phyloP scores from a whole-genome alignment of 148 eudicot species.

The Rhododendron williamsianum region DNA sequence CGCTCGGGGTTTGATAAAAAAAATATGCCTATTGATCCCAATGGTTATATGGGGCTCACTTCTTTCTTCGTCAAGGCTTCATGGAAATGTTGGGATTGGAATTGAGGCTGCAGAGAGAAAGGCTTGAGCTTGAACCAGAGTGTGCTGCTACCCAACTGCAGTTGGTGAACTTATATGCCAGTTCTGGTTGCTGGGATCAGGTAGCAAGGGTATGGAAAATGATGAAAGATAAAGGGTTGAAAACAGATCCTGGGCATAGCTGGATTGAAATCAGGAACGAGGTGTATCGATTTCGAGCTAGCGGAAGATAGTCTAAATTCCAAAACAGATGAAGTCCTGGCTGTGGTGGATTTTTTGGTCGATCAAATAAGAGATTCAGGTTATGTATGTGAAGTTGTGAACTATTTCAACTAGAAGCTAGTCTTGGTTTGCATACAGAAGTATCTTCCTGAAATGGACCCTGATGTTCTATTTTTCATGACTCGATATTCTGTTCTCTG shows the following conservation, averaged over 20 bases:
- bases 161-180: slow-evolving; percentile 3
- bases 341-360: too few species aligned
- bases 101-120: neutral
- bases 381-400: neutral
- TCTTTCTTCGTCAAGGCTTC: neutral
- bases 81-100: neutral
- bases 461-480: neutral
- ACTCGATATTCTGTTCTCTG: neutral
- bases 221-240: neutral
- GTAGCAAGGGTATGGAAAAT: neutral
- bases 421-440: neutral
- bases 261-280: neutral
- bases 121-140: neutral
- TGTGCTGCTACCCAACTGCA: neutral
- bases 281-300: neutral
- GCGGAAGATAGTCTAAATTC: neutral
- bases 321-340: too few species aligned
- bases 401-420: neutral
- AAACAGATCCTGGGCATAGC: neutral
- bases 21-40: neutral
- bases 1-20: too few species aligned
- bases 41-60: neutral
- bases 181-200: neutral
- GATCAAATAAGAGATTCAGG: neutral
- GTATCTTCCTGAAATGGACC: neutral